Conservation (phyloP, 2,329 filamentous ascomycete species). For the Neofusicoccum parvum region DNA sequence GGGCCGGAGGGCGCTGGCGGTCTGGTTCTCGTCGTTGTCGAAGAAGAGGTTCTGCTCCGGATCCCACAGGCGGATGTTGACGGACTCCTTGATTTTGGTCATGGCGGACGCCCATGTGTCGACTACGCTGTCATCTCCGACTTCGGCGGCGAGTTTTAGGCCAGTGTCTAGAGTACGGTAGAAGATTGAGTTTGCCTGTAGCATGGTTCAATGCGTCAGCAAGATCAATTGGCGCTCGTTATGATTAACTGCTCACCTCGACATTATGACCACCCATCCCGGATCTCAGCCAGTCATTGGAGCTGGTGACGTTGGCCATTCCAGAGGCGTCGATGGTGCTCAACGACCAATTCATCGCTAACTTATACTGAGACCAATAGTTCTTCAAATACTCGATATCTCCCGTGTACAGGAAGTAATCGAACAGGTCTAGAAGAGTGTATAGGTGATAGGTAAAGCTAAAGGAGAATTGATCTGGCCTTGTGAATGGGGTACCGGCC, state of each 20-base stretch:
- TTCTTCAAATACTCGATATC: conserved; percentile 42
- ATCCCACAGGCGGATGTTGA: conserved; percentile 32
- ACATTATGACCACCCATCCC: not conserved
- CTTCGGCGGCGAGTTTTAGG: not conserved
- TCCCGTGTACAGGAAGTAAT: conserved; percentile 44
- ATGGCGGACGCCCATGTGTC: conserved; percentile 28
- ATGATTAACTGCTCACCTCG: not conserved
- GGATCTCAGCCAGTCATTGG: conserved; percentile 47
- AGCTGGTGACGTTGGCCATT: conserved; percentile 48
- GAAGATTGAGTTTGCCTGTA: conserved; percentile 30
- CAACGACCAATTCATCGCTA: conserved; percentile 46
- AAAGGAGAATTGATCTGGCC: not conserved
- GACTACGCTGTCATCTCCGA: conserved; percentile 23
- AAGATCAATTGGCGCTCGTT: not conserved
- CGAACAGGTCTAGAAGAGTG: conserved; percentile 47
- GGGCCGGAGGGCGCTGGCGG: conserved; percentile 49
- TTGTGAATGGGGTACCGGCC: conserved; percentile 46
- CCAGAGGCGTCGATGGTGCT: conserved; percentile 45
- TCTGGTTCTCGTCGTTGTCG: conserved; percentile 33
- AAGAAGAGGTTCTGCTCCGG: conserved; percentile 35
- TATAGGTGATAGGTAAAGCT: conserved; percentile 55
- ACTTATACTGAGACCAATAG: conserved; percentile 48
- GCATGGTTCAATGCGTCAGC: not conserved
- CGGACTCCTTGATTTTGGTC: conserved; percentile 25
- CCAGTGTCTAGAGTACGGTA: conserved; percentile 43